A percentile compares a stretch with the other conserved stretches of the same genome.
phyloP scores from a whole-genome alignment of 2,329 filamentous ascomycete genomes.

The Cladosporium sp. region DNA sequence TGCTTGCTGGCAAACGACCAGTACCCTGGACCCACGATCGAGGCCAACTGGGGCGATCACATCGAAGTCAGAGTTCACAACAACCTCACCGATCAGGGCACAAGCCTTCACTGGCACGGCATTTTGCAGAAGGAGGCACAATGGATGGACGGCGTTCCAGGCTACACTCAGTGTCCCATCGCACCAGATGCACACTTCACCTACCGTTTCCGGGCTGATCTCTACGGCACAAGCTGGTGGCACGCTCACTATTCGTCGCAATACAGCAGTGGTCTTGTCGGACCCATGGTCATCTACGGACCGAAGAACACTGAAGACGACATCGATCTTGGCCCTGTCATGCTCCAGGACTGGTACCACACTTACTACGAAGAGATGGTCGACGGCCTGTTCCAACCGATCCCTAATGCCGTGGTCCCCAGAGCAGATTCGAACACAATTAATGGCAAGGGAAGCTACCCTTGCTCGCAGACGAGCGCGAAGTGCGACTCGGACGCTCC shows the following conservation, averaged over 20 bases:
- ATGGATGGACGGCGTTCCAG: constrained; percentile 47
- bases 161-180: constrained; percentile 46
- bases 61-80: constrained; percentile 40
- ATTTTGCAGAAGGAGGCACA: constrained; percentile 38
- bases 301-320: constrained; percentile 33
- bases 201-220: constrained; percentile 44
- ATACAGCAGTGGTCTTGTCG: constrained; percentile 33
- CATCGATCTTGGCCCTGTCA: constrained; percentile 34
- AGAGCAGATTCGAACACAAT: constrained; percentile 37
- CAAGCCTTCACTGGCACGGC: constrained; percentile 49
- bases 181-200: constrained; percentile 43
- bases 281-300: constrained; percentile 38
- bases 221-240: constrained; percentile 41
- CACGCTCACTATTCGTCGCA: constrained; percentile 43
- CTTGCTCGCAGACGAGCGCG: constrained; percentile 31
- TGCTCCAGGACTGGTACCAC: constrained; percentile 40
- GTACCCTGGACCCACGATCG: constrained; percentile 31
- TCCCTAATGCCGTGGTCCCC: constrained; percentile 24
- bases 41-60: constrained; percentile 46
- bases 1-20: constrained; percentile 30
- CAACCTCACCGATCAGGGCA: constrained; percentile 39
- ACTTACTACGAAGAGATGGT: constrained; percentile 32
- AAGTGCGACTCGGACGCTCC: constrained; percentile 31
- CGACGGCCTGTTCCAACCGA: constrained; percentile 22
- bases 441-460: constrained; percentile 38